Base-by-base conservation (phyloP, 495 filamentous ascomycete species). In the Neurospora intermedia region DNA sequence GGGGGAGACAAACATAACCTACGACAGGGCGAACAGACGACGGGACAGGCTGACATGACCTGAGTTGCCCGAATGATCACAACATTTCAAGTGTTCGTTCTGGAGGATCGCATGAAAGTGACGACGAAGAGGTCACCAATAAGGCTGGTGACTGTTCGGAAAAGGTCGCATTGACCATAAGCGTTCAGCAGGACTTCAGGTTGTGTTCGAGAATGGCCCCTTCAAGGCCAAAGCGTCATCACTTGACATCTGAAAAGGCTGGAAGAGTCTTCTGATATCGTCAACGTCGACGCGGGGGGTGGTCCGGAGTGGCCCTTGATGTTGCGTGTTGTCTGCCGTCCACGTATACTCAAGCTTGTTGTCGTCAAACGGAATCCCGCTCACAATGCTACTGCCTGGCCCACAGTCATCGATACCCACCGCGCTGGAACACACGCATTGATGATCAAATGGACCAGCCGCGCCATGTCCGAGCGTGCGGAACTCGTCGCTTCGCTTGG, bases 1-100 rank as follows among this genome's bases (percentile, higher is more conserved):
- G 59, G 13, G 74, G 74, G 74, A 43, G 45, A 73, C 73, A 62
- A 23, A 13, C 20, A 23, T n/a, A n/a, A n/a, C n/a, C 10, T 13
- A 23, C 23, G 23, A 62, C 20, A 54, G 45, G 39, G 39, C 39
- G 39, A 9, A 27, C 20, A 59, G 48, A 31, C 54, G 23, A 62
- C 13, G 54, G 15, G 13, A 16, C 54, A 62, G 54, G 54, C 54
- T 62, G 54, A 62, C 23, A 62, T 1, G 54, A 62, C 15, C 54
- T 31, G 54, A 62, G 3, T 31, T 9, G 40, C 40, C 40, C 11
- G 40, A 41, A 10, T 10, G 40, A 41, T 41, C 8, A n/a, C 43
- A 45, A 23, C 23, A 62, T 8, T 31, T 62, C 54, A 16, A 62
- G 35, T 38, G 4, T 62, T 31, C 23, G 23, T 15, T 31, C 23